These are phyloP conservation scores for Fallopia convolvulus DNA, from an alignment of 148 eudicot genomes.

Conservation along the genomic window DNA sequence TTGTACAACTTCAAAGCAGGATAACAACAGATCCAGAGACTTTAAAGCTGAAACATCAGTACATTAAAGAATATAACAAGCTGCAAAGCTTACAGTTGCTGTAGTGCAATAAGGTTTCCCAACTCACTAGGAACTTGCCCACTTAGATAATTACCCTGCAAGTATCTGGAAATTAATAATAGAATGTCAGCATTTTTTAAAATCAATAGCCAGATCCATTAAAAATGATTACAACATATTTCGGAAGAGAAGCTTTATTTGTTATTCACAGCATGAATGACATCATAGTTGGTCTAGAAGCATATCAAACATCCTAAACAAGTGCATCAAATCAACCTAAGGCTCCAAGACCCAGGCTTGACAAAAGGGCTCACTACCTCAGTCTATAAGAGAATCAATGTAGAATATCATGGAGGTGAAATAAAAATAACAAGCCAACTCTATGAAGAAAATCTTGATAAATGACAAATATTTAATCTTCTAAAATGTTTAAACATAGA, in stretches of 20 bases:
- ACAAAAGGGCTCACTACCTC: not conserved
- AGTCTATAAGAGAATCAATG: not conserved
- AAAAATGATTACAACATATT: not conserved
- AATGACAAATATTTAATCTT: not conserved
- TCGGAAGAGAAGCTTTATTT: not conserved
- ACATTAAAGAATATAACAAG: not conserved
- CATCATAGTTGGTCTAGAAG: not conserved
- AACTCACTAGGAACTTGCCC: conserved; percentile 64
- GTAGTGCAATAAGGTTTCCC: conserved; percentile 71
- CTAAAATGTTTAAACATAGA: not conserved
- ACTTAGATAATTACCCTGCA: conserved; percentile 88
- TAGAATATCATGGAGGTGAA: not conserved
- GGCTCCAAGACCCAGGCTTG: not conserved
- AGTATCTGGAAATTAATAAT: conserved; percentile 38
- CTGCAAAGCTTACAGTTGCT: conserved; percentile 59
- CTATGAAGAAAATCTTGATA: not conserved
- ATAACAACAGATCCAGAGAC: not conserved
- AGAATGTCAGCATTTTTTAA: not conserved
- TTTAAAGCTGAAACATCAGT: not conserved
- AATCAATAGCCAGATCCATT: not conserved
- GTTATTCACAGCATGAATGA: not conserved
- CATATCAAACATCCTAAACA: not conserved
- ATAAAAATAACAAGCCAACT: not conserved
- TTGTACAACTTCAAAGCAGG: not conserved
- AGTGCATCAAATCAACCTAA: not conserved